These are phyloP conservation scores for Cystobasidiaceae sp. DNA, from an alignment of 1,284 basidiomycete species.

Conservation along the genomic window DNA sequence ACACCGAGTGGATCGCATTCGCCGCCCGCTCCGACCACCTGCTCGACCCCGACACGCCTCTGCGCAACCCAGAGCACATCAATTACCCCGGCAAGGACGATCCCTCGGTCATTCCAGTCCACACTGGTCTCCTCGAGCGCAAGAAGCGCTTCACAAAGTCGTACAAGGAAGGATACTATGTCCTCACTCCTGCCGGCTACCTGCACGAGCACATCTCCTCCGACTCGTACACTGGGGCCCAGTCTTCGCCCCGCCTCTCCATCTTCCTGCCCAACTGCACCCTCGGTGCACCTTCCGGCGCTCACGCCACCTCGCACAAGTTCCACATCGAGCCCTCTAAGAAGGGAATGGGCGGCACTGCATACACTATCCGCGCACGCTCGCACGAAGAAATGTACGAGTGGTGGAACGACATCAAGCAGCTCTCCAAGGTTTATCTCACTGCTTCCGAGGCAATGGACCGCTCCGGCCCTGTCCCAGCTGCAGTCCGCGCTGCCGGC, in stretches of 20 bases:
- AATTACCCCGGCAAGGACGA: conserved; percentile 92
- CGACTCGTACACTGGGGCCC: conserved; percentile 59
- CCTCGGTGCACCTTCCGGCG: conserved; percentile 80
- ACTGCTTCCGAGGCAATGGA: conserved; percentile 93
- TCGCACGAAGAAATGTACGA: conserved; percentile 98
- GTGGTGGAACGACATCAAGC: conserved; percentile 98
- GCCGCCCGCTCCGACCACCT: conserved; percentile 91
- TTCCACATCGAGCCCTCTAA: conserved; percentile 95
- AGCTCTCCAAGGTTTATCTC: conserved; percentile 91
- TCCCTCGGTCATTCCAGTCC: conserved; percentile 78
- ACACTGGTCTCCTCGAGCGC: conserved; percentile 86
- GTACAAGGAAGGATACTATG: conserved; percentile 84
- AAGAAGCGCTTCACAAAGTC: conserved; percentile 94
- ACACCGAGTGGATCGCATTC: conserved; percentile 95
- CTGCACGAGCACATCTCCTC: conserved; percentile 63
- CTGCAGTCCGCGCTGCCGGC: conserved; percentile 82
- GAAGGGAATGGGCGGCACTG: conserved; percentile 50
- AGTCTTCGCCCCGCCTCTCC: conserved; percentile 66
- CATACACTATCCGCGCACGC: conserved; percentile 83
- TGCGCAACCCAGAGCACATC: conserved; percentile 59
- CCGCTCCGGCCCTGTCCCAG: conserved; percentile 83
- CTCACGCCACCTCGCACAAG: conserved; percentile 72
- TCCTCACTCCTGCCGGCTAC: conserved; percentile 92
- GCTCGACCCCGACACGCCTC: conserved; percentile 90
- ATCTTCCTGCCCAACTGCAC: conserved; percentile 94